Base-by-base conservation (phyloP, 441 rosid species). In the Geranium incanum region DNA sequence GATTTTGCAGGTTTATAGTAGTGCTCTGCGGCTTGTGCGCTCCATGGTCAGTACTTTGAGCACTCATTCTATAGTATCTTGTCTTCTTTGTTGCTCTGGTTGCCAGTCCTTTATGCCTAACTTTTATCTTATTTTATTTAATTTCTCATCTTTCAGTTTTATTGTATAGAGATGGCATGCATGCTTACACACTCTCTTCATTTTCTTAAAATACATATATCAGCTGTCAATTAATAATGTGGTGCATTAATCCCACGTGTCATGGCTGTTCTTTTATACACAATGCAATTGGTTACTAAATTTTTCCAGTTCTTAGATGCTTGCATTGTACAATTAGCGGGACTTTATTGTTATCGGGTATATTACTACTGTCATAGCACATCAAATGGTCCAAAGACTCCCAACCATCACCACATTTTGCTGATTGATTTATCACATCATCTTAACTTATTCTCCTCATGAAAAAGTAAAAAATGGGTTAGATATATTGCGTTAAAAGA, bases 1-100 rank as follows among this genome's bases (percentile, higher is more conserved):
- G 68, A 23, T 18, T 63, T 18, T 39, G 16, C 87, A 92, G 99
- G 97, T 95, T 70, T 92, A 95, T 83, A 92, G 96, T 90, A 95
- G 97, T 71, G 99, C 97, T 69, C 84, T 95, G 86, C 85, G 90
- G 77, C 97, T 92, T 70, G 95, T 92, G 62, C 91, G 95, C 38
- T 88, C 99, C 77, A 92, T 94, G 99, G 99, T 95, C 52, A 83
- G 89, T 87, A 28, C 38, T 16, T 70, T 71, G 68, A 28, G 63
- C 41, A 3, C 15, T 13, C 41, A 69, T 6, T 37, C 8, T 37
- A 62, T 36, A 73, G 52, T 74, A 60, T 55, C 37, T 52, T 33
- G 50, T 76, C 57, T 67, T 68, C 38, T 65, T 3, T 50, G 59
- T 50, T 5, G 59, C 59, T 50, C 3, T 50, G 33, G 59, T 50